Evolutionary conservation across 1,139 yeast species (phyloP), one percentile per base, ranked within the genome.

Genomic region (Pichia sp.): DNA sequence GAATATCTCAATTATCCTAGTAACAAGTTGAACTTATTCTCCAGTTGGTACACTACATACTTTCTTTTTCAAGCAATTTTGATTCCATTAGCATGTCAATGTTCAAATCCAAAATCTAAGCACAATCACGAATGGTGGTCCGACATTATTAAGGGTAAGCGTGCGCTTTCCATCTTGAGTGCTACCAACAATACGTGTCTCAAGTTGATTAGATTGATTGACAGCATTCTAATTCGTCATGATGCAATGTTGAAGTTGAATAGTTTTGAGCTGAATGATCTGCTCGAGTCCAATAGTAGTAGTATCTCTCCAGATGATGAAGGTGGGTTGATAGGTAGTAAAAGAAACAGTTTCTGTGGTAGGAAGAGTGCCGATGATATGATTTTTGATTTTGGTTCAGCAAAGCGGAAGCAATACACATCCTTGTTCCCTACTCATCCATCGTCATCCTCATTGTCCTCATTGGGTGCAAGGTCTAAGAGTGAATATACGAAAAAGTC

Each of bases 31-130:
- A 64, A 72, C 10, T 63, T 68, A 16, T 60, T 72, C 22, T 61
- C 74, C 5, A 68, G 74, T 21, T 77, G 84, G 82, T 73, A 75
- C 54, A 74, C 80, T 4, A 70, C 78, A 0, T 77, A 74, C 51
- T 77, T 74, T 51, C 48, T 74, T 15, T 75, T 75, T 58, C 81
- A 74, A 50, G 81, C 82, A 1, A 67, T 72, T 15, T 56, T 74
- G 40, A 71, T 74, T 29, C 76, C 78, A 10, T 64, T 75, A 33
- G 67, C 74, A 13, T 73, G 77, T 44, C 55, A 72, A 16, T 66
- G 74, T 46, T 58, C 77, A 24, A 73, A 72, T 46, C 67, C 76
- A 26, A 38, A 51, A 10, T 60, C 72, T 6, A 63, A 64, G 32
- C 64, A 64, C 42, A 60, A 69, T 5, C 44, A 42, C 4, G 55